Conservation (phyloP, 1,284 basidiomycete species). For the Trichosporon sp. region DNA sequence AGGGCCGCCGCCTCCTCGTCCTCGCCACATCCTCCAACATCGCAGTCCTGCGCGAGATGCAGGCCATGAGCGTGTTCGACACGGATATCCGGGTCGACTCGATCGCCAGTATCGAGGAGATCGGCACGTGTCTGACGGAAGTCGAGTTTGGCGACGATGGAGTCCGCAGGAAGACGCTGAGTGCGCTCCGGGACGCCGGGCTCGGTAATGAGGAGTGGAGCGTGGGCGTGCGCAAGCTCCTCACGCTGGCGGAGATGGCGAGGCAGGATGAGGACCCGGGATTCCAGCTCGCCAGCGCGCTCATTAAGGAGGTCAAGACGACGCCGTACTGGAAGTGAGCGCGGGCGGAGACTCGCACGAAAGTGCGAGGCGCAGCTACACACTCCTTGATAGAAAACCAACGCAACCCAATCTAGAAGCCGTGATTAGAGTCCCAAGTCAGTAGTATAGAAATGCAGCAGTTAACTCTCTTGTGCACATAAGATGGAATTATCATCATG, state of each 20-base stretch:
- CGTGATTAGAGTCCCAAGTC: neutral
- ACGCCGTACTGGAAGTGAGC: conserved; percentile 6
- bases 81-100: conserved; percentile 84
- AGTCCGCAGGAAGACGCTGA: conserved; percentile 59
- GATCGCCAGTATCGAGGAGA: conserved; percentile 69
- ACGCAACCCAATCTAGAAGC: neutral
- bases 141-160: conserved; percentile 67
- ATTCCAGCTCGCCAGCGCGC: conserved; percentile 69
- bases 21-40: conserved; percentile 90
- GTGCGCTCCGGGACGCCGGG: conserved; percentile 74
- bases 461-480: neutral
- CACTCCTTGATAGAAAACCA: neutral
- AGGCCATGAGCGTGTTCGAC: conserved; percentile 85
- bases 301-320: conserved; percentile 60
- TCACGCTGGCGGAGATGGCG: conserved; percentile 94
- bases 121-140: conserved; percentile 80
- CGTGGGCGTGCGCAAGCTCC: conserved; percentile 91
- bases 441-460: conserved; percentile 5
- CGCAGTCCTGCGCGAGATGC: conserved; percentile 85
- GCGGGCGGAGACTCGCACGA: too few species aligned
- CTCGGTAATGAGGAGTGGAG: conserved; percentile 64
- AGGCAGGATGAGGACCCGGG: conserved; percentile 83
- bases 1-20: conserved; percentile 90
- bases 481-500: conserved; percentile 17
- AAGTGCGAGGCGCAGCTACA: neutral